These are phyloP conservation scores for Neurospora intermedia DNA, from an alignment of 495 filamentous ascomycete species.

Conservation along the genomic window DNA sequence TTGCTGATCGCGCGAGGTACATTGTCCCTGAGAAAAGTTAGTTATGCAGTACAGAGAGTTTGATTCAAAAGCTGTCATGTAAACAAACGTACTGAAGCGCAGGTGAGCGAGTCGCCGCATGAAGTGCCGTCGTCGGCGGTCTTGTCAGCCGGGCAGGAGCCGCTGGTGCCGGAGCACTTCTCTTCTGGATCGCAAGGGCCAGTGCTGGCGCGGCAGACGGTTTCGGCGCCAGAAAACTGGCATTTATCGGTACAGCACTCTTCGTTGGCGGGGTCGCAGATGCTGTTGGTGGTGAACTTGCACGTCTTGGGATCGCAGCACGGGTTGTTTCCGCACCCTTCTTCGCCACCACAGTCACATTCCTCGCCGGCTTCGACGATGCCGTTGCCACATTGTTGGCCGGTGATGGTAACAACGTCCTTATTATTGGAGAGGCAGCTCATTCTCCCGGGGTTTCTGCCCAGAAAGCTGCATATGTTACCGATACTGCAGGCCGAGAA, in stretches of 20 bases:
- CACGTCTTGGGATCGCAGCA: slow-evolving; percentile 88
- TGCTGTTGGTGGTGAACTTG: slow-evolving; percentile 64
- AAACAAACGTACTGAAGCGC: slow-evolving; percentile 46
- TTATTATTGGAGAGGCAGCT: slow-evolving; percentile 72
- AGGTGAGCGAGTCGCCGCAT: slow-evolving; percentile 61
- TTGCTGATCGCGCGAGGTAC: slow-evolving; percentile 83
- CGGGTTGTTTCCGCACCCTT: slow-evolving; percentile 56
- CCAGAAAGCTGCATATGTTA: slow-evolving; percentile 89
- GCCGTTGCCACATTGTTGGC: slow-evolving; percentile 86
- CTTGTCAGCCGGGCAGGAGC: slow-evolving; percentile 63
- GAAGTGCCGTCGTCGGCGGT: slow-evolving; percentile 55
- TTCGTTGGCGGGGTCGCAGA: slow-evolving; percentile 86
- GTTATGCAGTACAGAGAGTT: too few species aligned
- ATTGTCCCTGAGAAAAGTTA: slow-evolving; percentile 50
- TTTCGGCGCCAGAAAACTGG: slow-evolving; percentile 54
- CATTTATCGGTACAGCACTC: slow-evolving; percentile 73
- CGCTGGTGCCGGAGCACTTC: slow-evolving; percentile 61
- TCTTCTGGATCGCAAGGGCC: slow-evolving; percentile 78
- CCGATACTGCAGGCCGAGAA: slow-evolving; percentile 88
- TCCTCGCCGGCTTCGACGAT: slow-evolving; percentile 93
- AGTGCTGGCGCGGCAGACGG: slow-evolving; percentile 68
- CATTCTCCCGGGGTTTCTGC: slow-evolving; percentile 65
- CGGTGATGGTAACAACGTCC: slow-evolving; percentile 74
- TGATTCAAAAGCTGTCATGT: too few species aligned
- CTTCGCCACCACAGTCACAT: slow-evolving; percentile 82